These are phyloP conservation scores for Candida ovalis DNA, from an alignment of 805 yeast species.

Conservation along the genomic window DNA sequence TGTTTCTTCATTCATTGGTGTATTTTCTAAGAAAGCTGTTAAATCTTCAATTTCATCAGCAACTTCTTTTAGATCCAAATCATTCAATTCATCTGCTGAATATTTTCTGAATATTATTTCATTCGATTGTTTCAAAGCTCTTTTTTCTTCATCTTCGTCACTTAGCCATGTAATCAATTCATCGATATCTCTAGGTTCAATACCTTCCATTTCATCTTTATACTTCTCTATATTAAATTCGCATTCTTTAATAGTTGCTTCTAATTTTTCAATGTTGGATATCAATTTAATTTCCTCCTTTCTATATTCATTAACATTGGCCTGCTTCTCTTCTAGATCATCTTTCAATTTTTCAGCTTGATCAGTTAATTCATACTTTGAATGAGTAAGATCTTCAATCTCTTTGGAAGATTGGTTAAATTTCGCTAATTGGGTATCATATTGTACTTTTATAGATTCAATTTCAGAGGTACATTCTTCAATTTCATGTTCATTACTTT, in stretches of 20 bases:
- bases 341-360: constrained; percentile 41
- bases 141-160: constrained; percentile 27
- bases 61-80: constrained; percentile 44
- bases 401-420: constrained; percentile 33
- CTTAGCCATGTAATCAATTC: constrained; percentile 50
- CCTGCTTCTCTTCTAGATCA: constrained; percentile 36
- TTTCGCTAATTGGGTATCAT: constrained; percentile 23
- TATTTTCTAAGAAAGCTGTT: constrained; percentile 51
- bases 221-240: constrained; percentile 38
- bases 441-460: constrained; percentile 28
- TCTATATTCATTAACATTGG: constrained; percentile 51
- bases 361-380: constrained; percentile 37
- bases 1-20: constrained; percentile 67
- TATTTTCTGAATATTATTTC: constrained; percentile 36
- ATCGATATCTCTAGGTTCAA: constrained; percentile 52
- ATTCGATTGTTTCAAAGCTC: constrained; percentile 14
- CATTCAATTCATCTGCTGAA: constrained; percentile 45
- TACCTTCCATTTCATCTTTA: constrained; percentile 37
- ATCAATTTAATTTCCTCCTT: constrained; percentile 65
- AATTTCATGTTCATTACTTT: constrained; percentile 46
- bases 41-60: constrained; percentile 50
- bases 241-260: constrained; percentile 34
- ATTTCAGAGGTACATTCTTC: constrained; percentile 32
- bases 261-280: constrained; percentile 58
- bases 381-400: constrained; percentile 26